Evolutionary conservation across 2,329 filamentous ascomycete genomes (phyloP), one percentile per base, ranked within the genome.

Genomic region (Botrytis pseudocinerea): DNA sequence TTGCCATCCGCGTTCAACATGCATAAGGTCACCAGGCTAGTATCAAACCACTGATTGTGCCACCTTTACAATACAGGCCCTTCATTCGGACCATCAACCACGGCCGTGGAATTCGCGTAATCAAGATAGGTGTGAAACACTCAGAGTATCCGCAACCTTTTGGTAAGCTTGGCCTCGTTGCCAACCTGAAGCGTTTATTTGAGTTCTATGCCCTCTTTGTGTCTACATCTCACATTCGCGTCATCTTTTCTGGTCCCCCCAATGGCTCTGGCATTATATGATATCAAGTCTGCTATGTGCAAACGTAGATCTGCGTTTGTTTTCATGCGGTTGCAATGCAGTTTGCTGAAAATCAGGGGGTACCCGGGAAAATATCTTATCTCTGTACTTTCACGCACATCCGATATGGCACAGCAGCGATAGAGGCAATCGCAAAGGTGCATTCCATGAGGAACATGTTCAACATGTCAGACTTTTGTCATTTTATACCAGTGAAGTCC

Each of bases 71-170:
- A 20, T 51, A 40, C 14, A n/a, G 18, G 14, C 32, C 22, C 35
- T 68, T 6, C 7, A 38, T 18, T 38, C 46, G 22, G 32, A 46
- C 14, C 22, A 7, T 66, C 14, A 51, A 66, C 32, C 32, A 68
- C 10, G 64, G 25, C 25, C 25, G 6, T 57, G 64, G 9, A 54
- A 42, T 40, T 40, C 25, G 35, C 64, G 9, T 54, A 22, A 57
- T 54, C 22, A 42, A 68, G 46, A 68, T 54, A 57, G 46, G 46
- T 32, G 64, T 54, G 46, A 35, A 68, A 54, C 46, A 22, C 40
- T 68, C 46, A 25, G 46, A 42, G 10, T n/a, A 4, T 18, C 8
- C 46, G 35, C 25, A 54, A 28, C 35, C 46, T 35, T 18, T 22
- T 14, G 20, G 10, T 28, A 28, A 9, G 14, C 40, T 28, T 68